These are phyloP conservation scores for Condylostoma magnum DNA, from an alignment of 169 alveolate genomes.

Conservation along the genomic window DNA sequence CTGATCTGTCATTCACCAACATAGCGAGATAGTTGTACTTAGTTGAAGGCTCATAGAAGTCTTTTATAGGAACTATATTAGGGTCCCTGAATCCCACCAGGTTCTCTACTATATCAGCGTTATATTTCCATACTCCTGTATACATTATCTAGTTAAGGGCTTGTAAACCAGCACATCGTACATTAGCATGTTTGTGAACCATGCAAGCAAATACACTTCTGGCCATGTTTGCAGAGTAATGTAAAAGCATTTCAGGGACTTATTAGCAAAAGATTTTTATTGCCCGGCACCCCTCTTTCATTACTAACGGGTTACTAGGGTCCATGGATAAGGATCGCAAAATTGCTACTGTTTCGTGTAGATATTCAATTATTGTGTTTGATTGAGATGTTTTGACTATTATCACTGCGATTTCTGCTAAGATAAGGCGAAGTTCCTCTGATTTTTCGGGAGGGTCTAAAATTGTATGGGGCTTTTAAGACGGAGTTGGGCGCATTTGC, in stretches of 20 bases:
- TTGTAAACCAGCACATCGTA: slow-evolving; percentile 82
- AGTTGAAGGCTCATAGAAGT: slow-evolving; percentile 83
- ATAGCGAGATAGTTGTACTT: slow-evolving; percentile 88
- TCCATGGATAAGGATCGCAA: slow-evolving; percentile 88
- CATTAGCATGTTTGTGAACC: slow-evolving; percentile 84
- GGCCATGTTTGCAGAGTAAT: slow-evolving; percentile 82
- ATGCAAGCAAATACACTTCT: slow-evolving; percentile 77
- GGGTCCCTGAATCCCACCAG: slow-evolving; percentile 91
- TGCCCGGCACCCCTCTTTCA: slow-evolving; percentile 64
- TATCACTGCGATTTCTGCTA: slow-evolving; percentile 5
- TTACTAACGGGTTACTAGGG: slow-evolving; percentile 76
- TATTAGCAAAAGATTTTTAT: slow-evolving; percentile 51
- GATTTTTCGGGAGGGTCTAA: slow-evolving; percentile 65
- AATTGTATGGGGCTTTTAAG: slow-evolving; percentile 72
- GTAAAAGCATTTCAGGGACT: slow-evolving; percentile 65
- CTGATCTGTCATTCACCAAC: slow-evolving; percentile 80
- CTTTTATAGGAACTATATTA: slow-evolving; percentile 87
- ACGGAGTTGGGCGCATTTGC: slow-evolving; percentile 77
- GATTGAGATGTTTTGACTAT: slow-evolving; percentile 26
- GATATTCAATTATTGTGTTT: slow-evolving; percentile 46
- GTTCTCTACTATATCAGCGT: slow-evolving; percentile 81
- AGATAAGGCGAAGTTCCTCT: slow-evolving; percentile 62
- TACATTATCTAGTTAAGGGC: slow-evolving; percentile 80
- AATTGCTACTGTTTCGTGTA: slow-evolving; percentile 77
- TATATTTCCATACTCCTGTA: slow-evolving; percentile 85